These are phyloP conservation scores for Blastocladiella britannica DNA, from an alignment of 192 early-diverging fungal species.

Conservation along the genomic window DNA sequence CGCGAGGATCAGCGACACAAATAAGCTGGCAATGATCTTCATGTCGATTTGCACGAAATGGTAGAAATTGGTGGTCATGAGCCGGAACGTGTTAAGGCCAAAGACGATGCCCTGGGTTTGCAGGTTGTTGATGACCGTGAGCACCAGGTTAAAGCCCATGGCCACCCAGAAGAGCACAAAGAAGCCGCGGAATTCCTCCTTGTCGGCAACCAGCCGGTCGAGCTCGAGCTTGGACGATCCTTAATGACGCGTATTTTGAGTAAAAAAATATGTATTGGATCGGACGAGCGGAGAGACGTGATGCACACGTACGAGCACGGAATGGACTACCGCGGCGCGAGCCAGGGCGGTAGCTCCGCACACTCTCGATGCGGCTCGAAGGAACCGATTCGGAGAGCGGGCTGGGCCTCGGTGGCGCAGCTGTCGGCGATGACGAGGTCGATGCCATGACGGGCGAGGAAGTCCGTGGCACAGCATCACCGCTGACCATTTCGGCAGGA, in stretches of 20 bases:
- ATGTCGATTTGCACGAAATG: constrained; percentile 52
- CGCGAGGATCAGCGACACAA: constrained; percentile 27
- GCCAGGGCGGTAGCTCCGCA: too few relatives aligned
- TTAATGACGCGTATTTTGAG: too few relatives aligned
- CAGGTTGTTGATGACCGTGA: constrained; percentile 33
- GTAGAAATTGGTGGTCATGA: constrained; percentile 38
- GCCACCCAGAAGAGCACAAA: constrained; percentile 66
- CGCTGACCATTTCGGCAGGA: too few relatives aligned
- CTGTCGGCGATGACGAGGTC: too few relatives aligned
- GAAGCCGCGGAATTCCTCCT: constrained; percentile 31
- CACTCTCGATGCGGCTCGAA: too few relatives aligned
- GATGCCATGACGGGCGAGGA: too few relatives aligned
- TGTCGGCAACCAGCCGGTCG: background rate
- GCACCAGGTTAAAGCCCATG: constrained; percentile 47
- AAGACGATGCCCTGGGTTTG: constrained; percentile 27
- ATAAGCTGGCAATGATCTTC: constrained; percentile 39
- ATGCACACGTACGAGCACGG: background rate
- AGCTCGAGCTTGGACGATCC: background rate
- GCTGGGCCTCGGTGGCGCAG: too few relatives aligned
- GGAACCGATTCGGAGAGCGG: too few relatives aligned
- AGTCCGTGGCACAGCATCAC: too few relatives aligned
- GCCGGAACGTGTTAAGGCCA: constrained; percentile 22
- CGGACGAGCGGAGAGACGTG: too few relatives aligned
- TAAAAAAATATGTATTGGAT: too few relatives aligned
- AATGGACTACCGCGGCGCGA: background rate